Conservation (phyloP, 257 asterid genomes). For the Solanum ossicruentum region DNA sequence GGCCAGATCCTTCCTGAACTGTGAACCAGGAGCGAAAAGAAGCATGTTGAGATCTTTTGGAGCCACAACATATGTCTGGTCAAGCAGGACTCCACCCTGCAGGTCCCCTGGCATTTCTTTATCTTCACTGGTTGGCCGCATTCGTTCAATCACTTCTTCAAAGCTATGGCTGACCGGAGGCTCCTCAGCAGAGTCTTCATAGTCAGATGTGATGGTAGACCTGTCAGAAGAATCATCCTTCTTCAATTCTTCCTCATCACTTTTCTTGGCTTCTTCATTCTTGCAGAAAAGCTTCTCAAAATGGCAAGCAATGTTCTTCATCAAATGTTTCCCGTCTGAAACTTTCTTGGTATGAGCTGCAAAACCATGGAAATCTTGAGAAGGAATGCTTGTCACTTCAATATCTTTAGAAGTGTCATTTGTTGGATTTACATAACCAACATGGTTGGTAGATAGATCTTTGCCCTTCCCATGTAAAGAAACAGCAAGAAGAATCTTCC, state of each 20-base stretch:
- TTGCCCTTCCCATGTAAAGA: conserved; percentile 52
- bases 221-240: conserved; percentile 33
- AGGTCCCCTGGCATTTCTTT: conserved; percentile 44
- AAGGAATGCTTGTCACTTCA: conserved; percentile 13
- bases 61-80: conserved; percentile 35
- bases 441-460: conserved; percentile 20
- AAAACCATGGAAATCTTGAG: conserved; percentile 16
- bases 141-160: conserved; percentile 30
- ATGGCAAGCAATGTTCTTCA: conserved; percentile 51
- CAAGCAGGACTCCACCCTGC: conserved; percentile 62
- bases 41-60: conserved; percentile 50
- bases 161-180: conserved; percentile 23
- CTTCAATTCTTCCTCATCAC: conserved; percentile 26
- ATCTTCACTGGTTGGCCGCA: conserved; percentile 31
- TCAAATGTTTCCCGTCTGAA: conserved; percentile 46
- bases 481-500: conserved; percentile 61
- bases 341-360: conserved; percentile 21
- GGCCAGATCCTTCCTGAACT: conserved; percentile 30
- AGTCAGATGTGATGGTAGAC: conserved; percentile 32
- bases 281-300: conserved; percentile 53
- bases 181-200: conserved; percentile 32
- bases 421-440: conserved; percentile 11
- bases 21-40: conserved; percentile 58
- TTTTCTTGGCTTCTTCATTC: conserved; percentile 33
- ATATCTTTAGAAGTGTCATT: conserved; percentile 4